Conservation (phyloP, 2,329 filamentous ascomycete species). For the Ceratocystis variospora region DNA sequence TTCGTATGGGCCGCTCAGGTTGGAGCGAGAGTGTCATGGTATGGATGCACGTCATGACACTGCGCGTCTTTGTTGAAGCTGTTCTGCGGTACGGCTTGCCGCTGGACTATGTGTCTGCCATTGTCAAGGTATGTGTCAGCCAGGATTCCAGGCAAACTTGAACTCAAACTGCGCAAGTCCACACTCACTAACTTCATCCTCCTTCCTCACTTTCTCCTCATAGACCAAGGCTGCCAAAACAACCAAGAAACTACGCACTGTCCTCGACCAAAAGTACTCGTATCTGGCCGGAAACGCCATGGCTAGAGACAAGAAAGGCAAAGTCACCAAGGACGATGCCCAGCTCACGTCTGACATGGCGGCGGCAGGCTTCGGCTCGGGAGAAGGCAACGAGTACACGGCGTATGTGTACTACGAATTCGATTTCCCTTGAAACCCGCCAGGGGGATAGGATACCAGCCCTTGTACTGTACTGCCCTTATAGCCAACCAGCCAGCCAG, state of each 20-base stretch:
- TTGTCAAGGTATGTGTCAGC: slow-evolving; percentile 59
- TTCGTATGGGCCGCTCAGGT: slow-evolving; percentile 75
- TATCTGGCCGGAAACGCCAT: slow-evolving; percentile 93
- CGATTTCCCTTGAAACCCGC: slow-evolving; percentile 44
- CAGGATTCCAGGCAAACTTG: too few relatives aligned
- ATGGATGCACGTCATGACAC: slow-evolving; percentile 80
- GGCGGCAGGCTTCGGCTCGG: slow-evolving; percentile 51
- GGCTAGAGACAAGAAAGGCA: slow-evolving; percentile 82
- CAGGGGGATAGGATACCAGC: not conserved
- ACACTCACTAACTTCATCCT: too few relatives aligned
- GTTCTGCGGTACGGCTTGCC: slow-evolving; percentile 93
- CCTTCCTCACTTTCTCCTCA: not conserved
- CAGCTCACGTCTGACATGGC: slow-evolving; percentile 70
- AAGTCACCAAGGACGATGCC: slow-evolving; percentile 79
- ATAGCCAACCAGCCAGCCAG: not conserved
- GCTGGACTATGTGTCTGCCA: slow-evolving; percentile 70
- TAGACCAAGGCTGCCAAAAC: slow-evolving; percentile 49
- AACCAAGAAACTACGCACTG: slow-evolving; percentile 62
- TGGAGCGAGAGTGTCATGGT: slow-evolving; percentile 96
- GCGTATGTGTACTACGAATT: slow-evolving; percentile 97
- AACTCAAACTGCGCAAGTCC: too few relatives aligned
- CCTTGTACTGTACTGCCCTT: not conserved
- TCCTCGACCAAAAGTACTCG: slow-evolving; percentile 71
- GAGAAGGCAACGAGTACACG: slow-evolving; percentile 73
- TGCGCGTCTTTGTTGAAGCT: slow-evolving; percentile 93